phyloP scores from a whole-genome alignment of 2,329 filamentous ascomycete genomes.

The Botrytis elliptica region DNA sequence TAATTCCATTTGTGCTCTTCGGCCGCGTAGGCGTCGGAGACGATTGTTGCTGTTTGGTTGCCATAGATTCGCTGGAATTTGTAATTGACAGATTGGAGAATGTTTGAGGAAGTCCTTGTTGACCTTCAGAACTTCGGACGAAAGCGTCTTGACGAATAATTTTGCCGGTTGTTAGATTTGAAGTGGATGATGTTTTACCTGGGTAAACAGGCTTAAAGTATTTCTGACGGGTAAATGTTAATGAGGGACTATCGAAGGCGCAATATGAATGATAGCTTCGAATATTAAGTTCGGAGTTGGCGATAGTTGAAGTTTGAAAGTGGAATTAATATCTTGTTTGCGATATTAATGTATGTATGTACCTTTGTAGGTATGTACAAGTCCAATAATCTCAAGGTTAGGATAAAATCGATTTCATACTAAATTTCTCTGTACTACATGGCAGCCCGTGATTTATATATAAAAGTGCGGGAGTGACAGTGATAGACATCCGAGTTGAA shows the following conservation, averaged over 20 bases:
- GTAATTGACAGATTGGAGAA: neutral
- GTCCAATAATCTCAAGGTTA: slow-evolving; percentile 22
- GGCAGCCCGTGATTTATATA: slow-evolving; percentile 29
- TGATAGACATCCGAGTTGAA: slow-evolving; percentile 29
- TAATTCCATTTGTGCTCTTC: slow-evolving; percentile 40
- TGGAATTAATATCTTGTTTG: neutral
- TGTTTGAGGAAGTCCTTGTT: slow-evolving; percentile 10
- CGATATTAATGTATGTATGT: slow-evolving; percentile 7
- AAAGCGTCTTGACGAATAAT: neutral
- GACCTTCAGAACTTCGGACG: neutral
- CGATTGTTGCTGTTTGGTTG: slow-evolving; percentile 49
- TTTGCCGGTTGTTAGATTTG: slow-evolving; percentile 12
- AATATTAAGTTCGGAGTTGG: neutral
- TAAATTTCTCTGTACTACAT: slow-evolving; percentile 31
- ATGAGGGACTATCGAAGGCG: slow-evolving; percentile 1
- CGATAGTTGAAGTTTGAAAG: neutral
- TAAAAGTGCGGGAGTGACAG: slow-evolving; percentile 18
- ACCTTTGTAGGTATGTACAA: neutral
- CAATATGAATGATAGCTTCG: neutral
- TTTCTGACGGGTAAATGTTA: neutral
- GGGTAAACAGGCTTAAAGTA: neutral
- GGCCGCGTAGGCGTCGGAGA: slow-evolving; percentile 51
- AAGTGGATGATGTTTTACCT: neutral
- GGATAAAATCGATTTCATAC: slow-evolving; percentile 28
- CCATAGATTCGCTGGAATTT: slow-evolving; percentile 35